Percentiles rank a stretch among this genome's conserved stretches.
These are phyloP conservation scores for Eimeria maxima DNA, from an alignment of 169 alveolate species.

Conservation along the genomic window DNA sequence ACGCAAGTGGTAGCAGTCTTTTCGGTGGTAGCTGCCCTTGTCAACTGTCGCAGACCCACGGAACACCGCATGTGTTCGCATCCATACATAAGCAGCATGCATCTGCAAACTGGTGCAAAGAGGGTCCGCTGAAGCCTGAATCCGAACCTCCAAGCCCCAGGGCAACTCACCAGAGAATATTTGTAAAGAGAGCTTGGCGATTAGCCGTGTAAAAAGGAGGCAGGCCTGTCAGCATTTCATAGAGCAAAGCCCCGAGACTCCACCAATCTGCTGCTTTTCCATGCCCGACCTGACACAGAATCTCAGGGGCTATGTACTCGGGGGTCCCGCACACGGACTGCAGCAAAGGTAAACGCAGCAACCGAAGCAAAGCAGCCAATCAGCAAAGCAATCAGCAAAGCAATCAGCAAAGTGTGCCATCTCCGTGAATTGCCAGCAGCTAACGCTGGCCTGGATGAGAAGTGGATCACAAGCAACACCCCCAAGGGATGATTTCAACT, in stretches of 20 bases:
- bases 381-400: too few relatives aligned
- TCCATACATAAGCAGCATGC: not conserved
- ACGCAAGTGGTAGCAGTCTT: not conserved
- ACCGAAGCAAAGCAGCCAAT: not conserved
- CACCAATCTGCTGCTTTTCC: constrained; percentile 93
- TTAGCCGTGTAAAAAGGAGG: constrained; percentile 94
- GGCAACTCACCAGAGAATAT: constrained; percentile 86
- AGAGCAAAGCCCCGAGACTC: constrained; percentile 90
- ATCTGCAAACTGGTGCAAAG: not conserved
- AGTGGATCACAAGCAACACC: not conserved
- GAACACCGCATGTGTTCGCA: not conserved
- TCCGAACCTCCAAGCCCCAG: not conserved
- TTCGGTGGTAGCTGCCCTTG: not conserved
- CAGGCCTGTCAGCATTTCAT: constrained; percentile 95
- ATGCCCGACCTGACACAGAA: constrained; percentile 88
- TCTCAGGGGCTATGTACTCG: constrained; percentile 93
- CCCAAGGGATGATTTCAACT: too few relatives aligned
- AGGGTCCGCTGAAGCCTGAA: not conserved
- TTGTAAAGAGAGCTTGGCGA: constrained; percentile 89
- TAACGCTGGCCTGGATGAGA: too few relatives aligned
- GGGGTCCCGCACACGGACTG: constrained; percentile 90
- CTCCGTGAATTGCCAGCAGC: not conserved
- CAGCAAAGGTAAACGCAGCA: not conserved
- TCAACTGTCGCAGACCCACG: not conserved
- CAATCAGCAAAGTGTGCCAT: not conserved